Evolutionary conservation across 2,329 filamentous ascomycete species (phyloP), one percentile per base, ranked within the genome.

Genomic region (Colletotrichum musae): DNA sequence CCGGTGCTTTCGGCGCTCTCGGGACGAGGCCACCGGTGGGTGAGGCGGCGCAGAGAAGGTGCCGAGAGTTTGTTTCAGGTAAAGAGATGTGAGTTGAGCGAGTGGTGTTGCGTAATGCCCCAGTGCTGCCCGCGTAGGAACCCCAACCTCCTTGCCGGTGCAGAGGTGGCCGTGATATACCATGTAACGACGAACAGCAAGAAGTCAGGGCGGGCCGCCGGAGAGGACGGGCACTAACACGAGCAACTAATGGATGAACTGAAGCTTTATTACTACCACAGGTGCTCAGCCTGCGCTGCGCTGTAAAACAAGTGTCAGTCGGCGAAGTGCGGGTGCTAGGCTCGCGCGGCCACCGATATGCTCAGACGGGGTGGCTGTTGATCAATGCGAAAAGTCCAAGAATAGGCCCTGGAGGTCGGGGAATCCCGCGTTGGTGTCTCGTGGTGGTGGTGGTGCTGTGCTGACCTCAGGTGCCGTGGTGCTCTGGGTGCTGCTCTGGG

Each of bases 61-160:
- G 53, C 59, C 28, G 51, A 67, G 52, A 53, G 57, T 61, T 67
- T 57, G 67, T 66, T 67, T 70, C 66, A 66, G 57, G 56, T 67
- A 53, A 54, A 28, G 50, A 41, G 51, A 43, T 43, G 57, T 53
- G 12, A 26, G 57, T 26, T 53, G 62, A 57, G 57, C n/a, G 62
- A 70, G 62, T 52, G 36, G 36, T 52, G n/a, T 61, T 58, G 63
- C 16, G 63, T 53, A 70, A 48, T 58, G n/a, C n/a, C n/a, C n/a
- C n/a, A n/a, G n/a, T n/a, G n/a, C n/a, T n/a, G n/a, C n/a, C n/a
- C n/a, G n/a, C n/a, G n/a, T n/a, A n/a, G n/a, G n/a, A n/a, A n/a
- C n/a, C n/a, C n/a, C n/a, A n/a, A n/a, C 39, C 36, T 45, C 21
- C 13, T 16, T 9, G 15, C 7, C 6, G 15, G 32, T 36, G 32